Percentiles rank a stretch among this genome's conserved stretches.
Conservation (phyloP, 345 rosid species). For the Toxicodendron radicans region DNA sequence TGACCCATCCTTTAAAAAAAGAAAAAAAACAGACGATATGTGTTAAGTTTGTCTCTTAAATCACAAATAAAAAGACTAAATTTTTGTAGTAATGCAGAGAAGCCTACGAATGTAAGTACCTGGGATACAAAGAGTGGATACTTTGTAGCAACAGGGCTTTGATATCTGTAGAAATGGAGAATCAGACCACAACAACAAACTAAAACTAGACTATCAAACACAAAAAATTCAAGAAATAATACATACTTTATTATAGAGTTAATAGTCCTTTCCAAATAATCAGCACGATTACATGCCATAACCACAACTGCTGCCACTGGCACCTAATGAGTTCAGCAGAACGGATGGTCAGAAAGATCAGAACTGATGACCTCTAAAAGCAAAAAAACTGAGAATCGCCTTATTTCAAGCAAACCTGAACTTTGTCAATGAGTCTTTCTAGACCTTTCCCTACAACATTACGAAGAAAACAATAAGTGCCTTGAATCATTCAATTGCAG, state of each 20-base stretch:
- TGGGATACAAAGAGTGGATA: slow-evolving; percentile 93
- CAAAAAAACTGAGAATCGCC: slow-evolving; percentile 7
- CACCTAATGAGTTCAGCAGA: slow-evolving; percentile 41
- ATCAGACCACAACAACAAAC: slow-evolving; percentile 20
- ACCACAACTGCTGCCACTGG: slow-evolving; percentile 92
- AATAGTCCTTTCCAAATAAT: slow-evolving; percentile 88
- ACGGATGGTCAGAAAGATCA: slow-evolving; percentile 21
- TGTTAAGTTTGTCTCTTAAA: neutral
- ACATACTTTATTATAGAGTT: slow-evolving; percentile 72
- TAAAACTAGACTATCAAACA: slow-evolving; percentile 4
- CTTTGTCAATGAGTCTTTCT: slow-evolving; percentile 52
- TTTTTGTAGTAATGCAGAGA: slow-evolving; percentile 13
- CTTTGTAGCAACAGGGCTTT: slow-evolving; percentile 66
- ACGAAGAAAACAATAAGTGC: slow-evolving; percentile 20
- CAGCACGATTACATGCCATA: slow-evolving; percentile 99
- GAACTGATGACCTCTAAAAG: slow-evolving; percentile 4
- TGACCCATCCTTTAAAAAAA: slow-evolving; percentile 69
- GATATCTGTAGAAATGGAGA: slow-evolving; percentile 55
- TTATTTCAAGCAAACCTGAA: slow-evolving; percentile 46
- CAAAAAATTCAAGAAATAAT: neutral
- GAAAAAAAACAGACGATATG: neutral
- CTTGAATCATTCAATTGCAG: slow-evolving; percentile 1
- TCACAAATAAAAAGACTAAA: slow-evolving; percentile 11
- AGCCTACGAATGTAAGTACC: slow-evolving; percentile 38
- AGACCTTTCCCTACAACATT: slow-evolving; percentile 69